Evolutionary conservation across 2,329 filamentous ascomycete genomes (phyloP).

Genomic region (Epicoccum sorghinum): DNA sequence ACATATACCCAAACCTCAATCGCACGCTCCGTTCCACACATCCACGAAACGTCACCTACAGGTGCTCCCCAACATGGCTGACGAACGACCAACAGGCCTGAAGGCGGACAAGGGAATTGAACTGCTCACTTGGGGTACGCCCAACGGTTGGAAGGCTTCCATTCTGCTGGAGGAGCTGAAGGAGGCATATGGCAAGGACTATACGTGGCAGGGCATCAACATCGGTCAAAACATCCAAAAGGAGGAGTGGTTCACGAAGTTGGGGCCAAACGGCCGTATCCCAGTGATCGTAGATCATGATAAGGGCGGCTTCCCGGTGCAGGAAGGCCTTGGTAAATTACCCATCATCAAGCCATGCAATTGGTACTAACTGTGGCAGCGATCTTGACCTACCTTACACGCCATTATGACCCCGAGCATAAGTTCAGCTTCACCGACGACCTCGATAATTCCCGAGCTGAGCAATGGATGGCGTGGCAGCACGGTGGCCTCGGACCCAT

Average conservation of each 20-base stretch:
- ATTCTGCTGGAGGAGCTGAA: conserved; percentile 71
- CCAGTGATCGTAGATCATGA: conserved; percentile 72
- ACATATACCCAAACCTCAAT: conserved; percentile 17
- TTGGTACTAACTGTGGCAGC: conserved; percentile 31
- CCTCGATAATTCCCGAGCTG: conserved; percentile 54
- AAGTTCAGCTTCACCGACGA: conserved; percentile 55
- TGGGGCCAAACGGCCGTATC: conserved; percentile 70
- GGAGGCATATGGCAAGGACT: conserved; percentile 65
- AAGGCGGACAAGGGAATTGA: conserved; percentile 69
- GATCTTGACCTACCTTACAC: conserved; percentile 53
- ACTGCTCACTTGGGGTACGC: conserved; percentile 63
- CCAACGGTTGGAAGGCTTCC: conserved; percentile 61
- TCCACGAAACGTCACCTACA: conserved; percentile 21
- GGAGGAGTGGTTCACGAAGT: conserved; percentile 68
- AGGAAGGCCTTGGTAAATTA: conserved; percentile 49
- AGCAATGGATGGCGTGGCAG: conserved; percentile 70
- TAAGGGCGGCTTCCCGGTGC: conserved; percentile 61
- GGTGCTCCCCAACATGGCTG: conserved; percentile 32
- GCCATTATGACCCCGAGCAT: conserved; percentile 55
- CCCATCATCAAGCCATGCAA: not conserved
- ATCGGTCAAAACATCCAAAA: conserved; percentile 68
- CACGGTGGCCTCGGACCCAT: conserved; percentile 52
- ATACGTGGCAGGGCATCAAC: conserved; percentile 65
- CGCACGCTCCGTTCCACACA: conserved; percentile 28
- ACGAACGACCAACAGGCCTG: conserved; percentile 59